Conservation (phyloP, 352 stramenopile species). For the Globisporangium takayamanum region DNA sequence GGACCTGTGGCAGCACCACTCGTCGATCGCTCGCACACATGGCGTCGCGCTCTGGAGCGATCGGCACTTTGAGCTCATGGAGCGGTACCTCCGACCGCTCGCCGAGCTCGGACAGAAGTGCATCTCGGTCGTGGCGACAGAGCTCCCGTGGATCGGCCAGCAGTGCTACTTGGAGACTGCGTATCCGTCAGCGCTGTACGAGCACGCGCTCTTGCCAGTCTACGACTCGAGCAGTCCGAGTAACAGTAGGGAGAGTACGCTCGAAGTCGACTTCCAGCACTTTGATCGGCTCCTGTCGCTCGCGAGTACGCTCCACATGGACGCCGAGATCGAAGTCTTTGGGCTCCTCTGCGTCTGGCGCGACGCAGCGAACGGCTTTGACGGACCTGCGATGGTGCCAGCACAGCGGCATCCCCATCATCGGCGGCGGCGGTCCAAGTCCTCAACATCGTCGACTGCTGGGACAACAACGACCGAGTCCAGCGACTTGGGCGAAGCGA, state of each 20-base stretch:
- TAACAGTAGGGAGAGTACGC: background rate
- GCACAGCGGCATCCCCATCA: background rate
- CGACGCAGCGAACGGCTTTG: conserved; percentile 52
- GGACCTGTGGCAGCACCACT: conserved; percentile 75
- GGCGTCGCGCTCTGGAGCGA: conserved; percentile 51
- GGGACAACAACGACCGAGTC: background rate
- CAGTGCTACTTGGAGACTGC: conserved; percentile 66
- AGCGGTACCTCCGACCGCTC: conserved; percentile 51
- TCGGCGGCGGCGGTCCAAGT: background rate
- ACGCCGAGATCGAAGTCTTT: conserved; percentile 71
- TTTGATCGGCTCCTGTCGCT: conserved; percentile 63
- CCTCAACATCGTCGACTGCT: conserved; percentile 9
- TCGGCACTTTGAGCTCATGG: conserved; percentile 61
- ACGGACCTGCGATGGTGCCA: conserved; percentile 31
- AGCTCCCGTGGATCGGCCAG: conserved; percentile 74
- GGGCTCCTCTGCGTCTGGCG: conserved; percentile 65
- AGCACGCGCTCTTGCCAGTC: conserved; percentile 58
- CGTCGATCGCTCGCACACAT: conserved; percentile 50
- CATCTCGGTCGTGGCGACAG: conserved; percentile 60
- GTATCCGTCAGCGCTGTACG: conserved; percentile 64
- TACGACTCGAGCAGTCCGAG: conserved; percentile 8
- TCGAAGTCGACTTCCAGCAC: conserved; percentile 58
- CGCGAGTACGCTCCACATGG: conserved; percentile 38
- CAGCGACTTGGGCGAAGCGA: background rate
- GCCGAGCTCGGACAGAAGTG: conserved; percentile 68